Percentiles rank a stretch among this genome's conserved stretches.
Evolutionary conservation across 306 rosid genomes (phyloP).

Genomic region (Fagus crenata): DNA sequence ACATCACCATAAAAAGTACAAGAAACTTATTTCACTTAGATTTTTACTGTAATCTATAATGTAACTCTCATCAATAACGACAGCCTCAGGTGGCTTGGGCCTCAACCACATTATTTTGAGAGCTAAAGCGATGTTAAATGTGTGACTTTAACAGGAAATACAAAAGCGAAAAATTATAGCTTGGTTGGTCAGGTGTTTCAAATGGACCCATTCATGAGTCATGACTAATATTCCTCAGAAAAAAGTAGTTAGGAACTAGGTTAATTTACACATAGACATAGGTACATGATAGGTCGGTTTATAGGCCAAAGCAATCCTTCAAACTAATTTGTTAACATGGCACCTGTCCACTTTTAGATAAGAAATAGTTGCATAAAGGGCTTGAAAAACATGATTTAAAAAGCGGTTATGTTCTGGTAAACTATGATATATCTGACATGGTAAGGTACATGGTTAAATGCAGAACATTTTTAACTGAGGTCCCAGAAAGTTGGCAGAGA

Average conservation of each 20-base stretch:
- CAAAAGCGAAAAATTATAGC: neutral
- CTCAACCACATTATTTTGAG: constrained; percentile 27
- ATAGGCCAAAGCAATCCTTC: no score
- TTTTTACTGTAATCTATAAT: neutral
- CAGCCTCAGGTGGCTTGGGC: constrained; percentile 36
- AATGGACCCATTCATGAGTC: constrained; percentile 8
- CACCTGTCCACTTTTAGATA: no score
- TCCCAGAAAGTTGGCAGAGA: neutral
- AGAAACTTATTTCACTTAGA: neutral
- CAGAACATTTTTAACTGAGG: neutral
- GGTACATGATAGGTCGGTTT: no score
- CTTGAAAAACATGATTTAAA: no score
- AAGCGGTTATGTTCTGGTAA: no score
- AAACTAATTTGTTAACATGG: no score
- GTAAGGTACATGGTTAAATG: neutral
- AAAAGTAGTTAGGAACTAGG: neutral
- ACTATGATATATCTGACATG: no score
- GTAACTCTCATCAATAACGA: constrained; percentile 21
- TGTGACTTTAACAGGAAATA: neutral
- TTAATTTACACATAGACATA: no score
- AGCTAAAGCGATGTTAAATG: constrained; percentile 22
- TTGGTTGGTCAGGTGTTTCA: neutral
- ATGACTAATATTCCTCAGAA: neutral
- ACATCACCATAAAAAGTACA: neutral
- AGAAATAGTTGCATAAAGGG: no score